These are phyloP conservation scores for Neofusicoccum kwambonambiense DNA, from an alignment of 2,329 filamentous ascomycete genomes.

Conservation along the genomic window DNA sequence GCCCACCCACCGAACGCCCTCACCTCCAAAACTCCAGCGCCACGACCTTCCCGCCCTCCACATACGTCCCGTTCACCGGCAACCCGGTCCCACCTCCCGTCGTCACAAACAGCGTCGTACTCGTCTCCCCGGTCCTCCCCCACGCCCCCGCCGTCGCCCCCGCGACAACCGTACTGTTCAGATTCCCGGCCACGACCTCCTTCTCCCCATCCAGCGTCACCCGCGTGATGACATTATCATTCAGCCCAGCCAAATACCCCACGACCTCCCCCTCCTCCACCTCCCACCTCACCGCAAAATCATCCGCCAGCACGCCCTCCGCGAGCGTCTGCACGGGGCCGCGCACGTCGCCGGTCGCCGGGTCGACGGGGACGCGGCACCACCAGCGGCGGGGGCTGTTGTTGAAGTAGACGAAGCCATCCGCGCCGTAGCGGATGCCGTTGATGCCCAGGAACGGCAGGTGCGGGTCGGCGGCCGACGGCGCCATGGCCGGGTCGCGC, in stretches of 20 bases:
- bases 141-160: slow-evolving; percentile 23
- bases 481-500: slow-evolving; percentile 21
- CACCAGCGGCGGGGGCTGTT: neutral
- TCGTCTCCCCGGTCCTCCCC: slow-evolving; percentile 23
- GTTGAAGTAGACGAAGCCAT: slow-evolving; percentile 24
- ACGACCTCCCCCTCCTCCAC: neutral
- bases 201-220: neutral
- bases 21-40: neutral
- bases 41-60: slow-evolving; percentile 27
- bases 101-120: slow-evolving; percentile 24
- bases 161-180: slow-evolving; percentile 14
- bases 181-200: slow-evolving; percentile 12
- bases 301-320: neutral
- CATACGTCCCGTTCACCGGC: slow-evolving; percentile 24
- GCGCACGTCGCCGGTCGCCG: too few relatives aligned
- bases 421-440: slow-evolving; percentile 22
- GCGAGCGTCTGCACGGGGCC: neutral
- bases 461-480: slow-evolving; percentile 11
- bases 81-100: slow-evolving; percentile 24
- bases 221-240: neutral
- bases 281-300: neutral
- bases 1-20: too few relatives aligned
- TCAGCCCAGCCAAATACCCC: neutral
- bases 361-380: too few relatives aligned
- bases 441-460: slow-evolving; percentile 25